Base-by-base conservation (phyloP, 345 rosid species). In the Populus nigra region DNA sequence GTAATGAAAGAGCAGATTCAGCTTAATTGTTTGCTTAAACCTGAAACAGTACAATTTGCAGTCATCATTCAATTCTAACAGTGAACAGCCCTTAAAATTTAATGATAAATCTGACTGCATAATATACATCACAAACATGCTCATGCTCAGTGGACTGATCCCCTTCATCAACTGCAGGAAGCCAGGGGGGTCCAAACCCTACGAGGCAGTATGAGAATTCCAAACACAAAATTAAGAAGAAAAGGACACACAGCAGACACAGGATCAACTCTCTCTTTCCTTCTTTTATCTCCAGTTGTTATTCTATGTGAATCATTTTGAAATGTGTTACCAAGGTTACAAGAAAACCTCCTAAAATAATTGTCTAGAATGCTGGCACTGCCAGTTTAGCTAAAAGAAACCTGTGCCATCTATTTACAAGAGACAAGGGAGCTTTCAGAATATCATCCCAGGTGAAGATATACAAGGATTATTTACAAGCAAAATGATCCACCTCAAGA, bases 41-140 rank as follows among this genome's bases (percentile, higher is more conserved):
- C 87, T 82, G 85, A 57, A 67, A 78, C 57, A 74, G 69, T 38
- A 74, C 65, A 74, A n/a, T 20, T 63, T 68, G 49, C 50, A 82
- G 80, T 76, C 65, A 69, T 61, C 78, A 65, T 41, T 25, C 3
- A 18, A 63, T 41, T 5, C 68, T 3, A 45, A 17, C 18, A 36
- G 25, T 69, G 50, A 57, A 29, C 27, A 33, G 55, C 35, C 47
- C 43, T 39, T 33, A 31, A 41, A 74, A 57, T 12, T 41, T 25
- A 57, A 23, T 22, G 67, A 45, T 38, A 31, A 67, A 74, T 41
- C 38, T 77, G 6, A 43, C 71, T 72, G 39, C 47, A 72, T 67
- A 22, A 31, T 29, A 31, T 11, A 45, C 50, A 74, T 43, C 33
- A 59, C 15, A n/a, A 5, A 59, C 25, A 23, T 12, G 29, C 65